Evolutionary conservation across 192 early-diverging fungal genomes (phyloP), one percentile per base, ranked within the genome.

Genomic region (Linnemannia exigua): DNA sequence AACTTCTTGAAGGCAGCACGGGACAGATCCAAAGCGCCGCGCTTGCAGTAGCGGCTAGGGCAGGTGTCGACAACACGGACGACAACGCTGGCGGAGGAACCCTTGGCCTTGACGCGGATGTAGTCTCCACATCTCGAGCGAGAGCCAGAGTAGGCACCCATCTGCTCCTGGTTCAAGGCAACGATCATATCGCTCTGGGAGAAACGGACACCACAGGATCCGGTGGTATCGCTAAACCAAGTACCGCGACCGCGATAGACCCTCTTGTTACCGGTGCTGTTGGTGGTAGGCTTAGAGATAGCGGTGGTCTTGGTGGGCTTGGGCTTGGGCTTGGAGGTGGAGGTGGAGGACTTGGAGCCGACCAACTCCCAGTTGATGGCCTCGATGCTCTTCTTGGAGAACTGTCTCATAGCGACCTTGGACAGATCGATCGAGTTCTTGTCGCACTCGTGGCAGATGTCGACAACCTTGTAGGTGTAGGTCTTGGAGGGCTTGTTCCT

Each of bases 201-300:
- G 78, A 86, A 80, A 2, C 44, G 35, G n/a, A 67, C 25, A 17
- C 84, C 79, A n/a, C 84, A 86, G 37, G 77, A 79, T 20, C 84
- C 84, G 1, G 48, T 73, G 8, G 74, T 86, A 51, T 80, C 84
- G 70, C 84, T 86, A 63, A 86, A 86, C 78, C 84, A 86, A 61
- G 84, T 86, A 31, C 84, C 84, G 46, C 78, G 84, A 38, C 84
- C 84, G 54, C 38, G 70, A 61, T 54, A 85, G 47, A 28, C 52
- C 72, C 41, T 72, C 12, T 48, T 76, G 41, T 63, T 63, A 33
- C 47, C 31, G 14, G 28, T 66, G 36, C 37, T 25, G 20, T n/a
- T 67, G 41, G 28, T 19, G 15, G 44, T 67, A 20, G 33, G 6
- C 67, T 69, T 69, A 46, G 74, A 66, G 15, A 36, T 20, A n/a